Base-by-base conservation (phyloP, 2,329 filamentous ascomycete genomes). In the Fonsecaea pedrosoi region DNA sequence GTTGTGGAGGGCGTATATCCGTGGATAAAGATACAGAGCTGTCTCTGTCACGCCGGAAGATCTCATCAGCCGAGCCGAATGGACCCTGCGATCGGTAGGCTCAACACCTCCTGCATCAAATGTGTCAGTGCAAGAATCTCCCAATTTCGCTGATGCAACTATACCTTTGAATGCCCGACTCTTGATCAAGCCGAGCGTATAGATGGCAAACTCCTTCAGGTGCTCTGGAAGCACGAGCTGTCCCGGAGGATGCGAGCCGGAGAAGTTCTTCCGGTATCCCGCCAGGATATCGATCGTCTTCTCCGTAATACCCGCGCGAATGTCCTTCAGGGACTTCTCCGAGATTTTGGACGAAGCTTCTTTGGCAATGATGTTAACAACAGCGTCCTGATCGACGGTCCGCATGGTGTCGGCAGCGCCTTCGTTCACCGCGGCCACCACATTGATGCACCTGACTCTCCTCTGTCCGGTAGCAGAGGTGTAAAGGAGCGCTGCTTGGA, bases 141-240 rank as follows among this genome's bases (percentile, higher is more conserved):
- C 37, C n/a, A 48, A 9, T 45, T 7, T 35, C 35, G 55, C 40
- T 55, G 37, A 25, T 15, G 13, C 21, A 38, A 38, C 54, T 50
- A 69, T 74, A 83, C 82, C 87, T 82, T 98, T 98, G 82, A 98
- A 93, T 2, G 94, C 94, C 65, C 95, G 89, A 64, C 88, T 94
- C 79, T 99, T 99, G 77, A 96, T 82, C 70, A 98, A 82, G 56
- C 91, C 90, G 9, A 99, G 88, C 80, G 96, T 92, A 78, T 95
- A 98, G 93, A 99, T 98, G 74, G 91, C 89, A 74, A 97, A 94
- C 77, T 99, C 95, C 77, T 98, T 98, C 35, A 99, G 86, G 72
- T 94, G 92, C 80, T 99, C 95, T 0, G 95, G 95, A 80, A 99
- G 88, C 35, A 99, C 93, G 35, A 99, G 87, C 78, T 99, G 94